Percentiles rank a stretch among this genome's conserved stretches.
Evolutionary conservation across 2,329 filamentous ascomycete species (phyloP).

Genomic region (Hypoxylon rubiginosum): DNA sequence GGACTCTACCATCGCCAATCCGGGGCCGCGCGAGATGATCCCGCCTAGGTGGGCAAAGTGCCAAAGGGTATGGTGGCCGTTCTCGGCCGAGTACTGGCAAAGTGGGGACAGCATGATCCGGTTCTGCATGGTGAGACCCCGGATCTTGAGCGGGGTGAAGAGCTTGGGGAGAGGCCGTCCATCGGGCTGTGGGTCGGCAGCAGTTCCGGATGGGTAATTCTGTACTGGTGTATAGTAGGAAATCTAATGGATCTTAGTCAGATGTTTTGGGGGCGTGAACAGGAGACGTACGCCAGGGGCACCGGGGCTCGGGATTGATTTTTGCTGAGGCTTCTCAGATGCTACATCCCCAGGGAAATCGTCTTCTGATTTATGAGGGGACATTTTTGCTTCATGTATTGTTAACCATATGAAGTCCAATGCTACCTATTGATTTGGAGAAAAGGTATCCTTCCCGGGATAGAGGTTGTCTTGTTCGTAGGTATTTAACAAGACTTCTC

Average conservation of each 20-base stretch:
- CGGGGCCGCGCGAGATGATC: neutral
- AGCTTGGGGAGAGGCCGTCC: too few species aligned
- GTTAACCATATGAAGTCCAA: neutral
- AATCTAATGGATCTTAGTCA: neutral
- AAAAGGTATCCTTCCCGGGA: neutral
- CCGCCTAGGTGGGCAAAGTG: neutral
- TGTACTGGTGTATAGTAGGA: neutral
- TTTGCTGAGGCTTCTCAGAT: neutral
- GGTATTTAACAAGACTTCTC: neutral
- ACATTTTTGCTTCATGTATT: neutral
- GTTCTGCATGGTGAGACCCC: too few species aligned
- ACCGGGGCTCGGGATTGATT: neutral
- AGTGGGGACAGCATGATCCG: too few species aligned
- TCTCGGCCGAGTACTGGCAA: too few species aligned
- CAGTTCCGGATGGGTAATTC: too few species aligned
- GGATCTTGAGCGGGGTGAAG: too few species aligned
- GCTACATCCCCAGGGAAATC: neutral
- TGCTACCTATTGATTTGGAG: neutral
- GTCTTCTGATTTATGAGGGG: neutral
- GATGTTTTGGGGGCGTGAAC: neutral
- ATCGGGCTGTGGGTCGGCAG: too few species aligned
- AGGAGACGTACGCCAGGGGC: slow-evolving; percentile 1
- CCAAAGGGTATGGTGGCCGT: too few species aligned
- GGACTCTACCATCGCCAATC: neutral
- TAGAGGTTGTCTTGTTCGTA: neutral